Evolutionary conservation across 352 stramenopile genomes (phyloP), one percentile per base, ranked within the genome.

Genomic region (Globisporangium parvum): DNA sequence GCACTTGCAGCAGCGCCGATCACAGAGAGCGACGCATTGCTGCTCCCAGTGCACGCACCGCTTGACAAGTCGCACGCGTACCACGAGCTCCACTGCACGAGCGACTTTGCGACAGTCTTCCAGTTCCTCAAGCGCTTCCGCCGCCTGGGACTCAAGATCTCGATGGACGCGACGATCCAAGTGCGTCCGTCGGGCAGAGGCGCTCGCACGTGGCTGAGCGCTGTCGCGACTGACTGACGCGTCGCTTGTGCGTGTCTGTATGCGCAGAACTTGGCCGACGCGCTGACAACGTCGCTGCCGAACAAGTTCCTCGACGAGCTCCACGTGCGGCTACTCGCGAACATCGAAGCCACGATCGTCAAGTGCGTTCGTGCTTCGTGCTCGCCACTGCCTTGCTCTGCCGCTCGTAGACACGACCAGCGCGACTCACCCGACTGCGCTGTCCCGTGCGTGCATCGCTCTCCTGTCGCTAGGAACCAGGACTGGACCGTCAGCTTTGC

Each of bases 101-200:
- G 63, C 21, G 66, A 88, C 47, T 88, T 87, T 51, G 76, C 77
- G 12, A 64, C 69, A 0, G 65, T 83, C 12, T 88, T 87, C 50
- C 61, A 82, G 47, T 88, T 88, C 51, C 64, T 88, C 48, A 82
- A 87, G 59, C 73, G 80, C 8, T 88, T 91, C 26, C 66, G 74
- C 2, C 65, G 66, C 44, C 63, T 88, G 31, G 77, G 73, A 24
- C 64, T 90, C 31, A 80, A 82, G 51, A 57, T 86, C 37, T 60
- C 62, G 4, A 70, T 60, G 11, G 66, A 80, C 3, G 42, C 75
- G 31, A 85, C 72, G 0, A 48, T 88, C 8, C 51, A 79, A 41
- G 75, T 88, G 60, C 23, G 41, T 24, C 5, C 20, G 6, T 45
- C 18, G 39, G 5, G 3, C 14, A 10, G 37, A 14, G 37, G 4